These are phyloP conservation scores for Erodium texanum DNA, from an alignment of 441 rosid species.

Conservation along the genomic window DNA sequence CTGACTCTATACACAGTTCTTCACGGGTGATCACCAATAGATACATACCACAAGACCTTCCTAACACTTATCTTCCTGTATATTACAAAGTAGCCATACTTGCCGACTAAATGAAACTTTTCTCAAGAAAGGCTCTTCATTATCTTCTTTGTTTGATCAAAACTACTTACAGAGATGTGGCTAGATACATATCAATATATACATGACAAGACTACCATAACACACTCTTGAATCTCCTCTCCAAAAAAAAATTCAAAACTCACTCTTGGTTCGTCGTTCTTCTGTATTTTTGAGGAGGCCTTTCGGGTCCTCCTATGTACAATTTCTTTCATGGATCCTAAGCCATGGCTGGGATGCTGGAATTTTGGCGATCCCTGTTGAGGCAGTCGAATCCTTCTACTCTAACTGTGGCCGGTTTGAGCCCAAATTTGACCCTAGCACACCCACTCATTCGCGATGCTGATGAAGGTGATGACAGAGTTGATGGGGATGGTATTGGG, in stretches of 20 bases:
- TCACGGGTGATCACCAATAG: too few species aligned
- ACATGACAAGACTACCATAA: not conserved
- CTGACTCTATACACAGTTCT: too few species aligned
- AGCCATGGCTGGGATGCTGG: constrained; percentile 94
- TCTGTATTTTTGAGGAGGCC: constrained; percentile 9
- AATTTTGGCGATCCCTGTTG: constrained; percentile 77
- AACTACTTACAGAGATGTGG: not conserved
- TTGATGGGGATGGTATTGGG: constrained; percentile 33
- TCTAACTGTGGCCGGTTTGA: constrained; percentile 77
- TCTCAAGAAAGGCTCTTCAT: not conserved
- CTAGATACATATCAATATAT: not conserved
- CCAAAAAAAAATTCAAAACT: not conserved
- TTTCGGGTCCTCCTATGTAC: constrained; percentile 48
- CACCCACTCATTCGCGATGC: constrained; percentile 42
- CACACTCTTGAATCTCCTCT: not conserved
- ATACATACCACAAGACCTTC: too few species aligned
- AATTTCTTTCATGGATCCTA: constrained; percentile 40
- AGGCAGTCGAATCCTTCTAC: constrained; percentile 98
- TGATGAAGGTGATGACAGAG: constrained; percentile 40
- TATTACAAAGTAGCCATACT: too few species aligned
- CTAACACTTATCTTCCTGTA: too few species aligned
- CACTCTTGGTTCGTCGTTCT: not conserved
- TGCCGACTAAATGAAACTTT: not conserved
- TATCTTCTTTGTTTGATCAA: too few species aligned
- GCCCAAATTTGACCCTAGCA: constrained; percentile 60